Conservation (phyloP, 768 basidiomycete genomes). For the Pisolithus albus region DNA sequence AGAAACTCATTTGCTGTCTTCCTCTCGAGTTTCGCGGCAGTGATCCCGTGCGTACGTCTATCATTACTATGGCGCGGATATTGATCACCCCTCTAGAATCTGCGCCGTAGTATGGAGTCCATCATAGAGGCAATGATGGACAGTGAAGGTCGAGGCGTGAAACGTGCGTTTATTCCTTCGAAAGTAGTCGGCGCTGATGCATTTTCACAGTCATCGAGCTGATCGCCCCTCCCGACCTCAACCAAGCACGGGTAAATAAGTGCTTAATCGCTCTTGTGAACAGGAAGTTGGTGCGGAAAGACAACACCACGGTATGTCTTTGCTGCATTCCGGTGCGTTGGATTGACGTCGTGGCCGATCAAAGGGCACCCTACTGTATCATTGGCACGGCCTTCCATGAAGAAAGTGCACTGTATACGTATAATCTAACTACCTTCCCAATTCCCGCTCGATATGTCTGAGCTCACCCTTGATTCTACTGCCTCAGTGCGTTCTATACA, state of each 20-base stretch:
- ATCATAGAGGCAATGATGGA: slow-evolving; percentile 76
- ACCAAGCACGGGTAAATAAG: slow-evolving; percentile 88
- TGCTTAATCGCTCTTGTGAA: slow-evolving; percentile 88
- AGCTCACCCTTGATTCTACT: slow-evolving; percentile 79
- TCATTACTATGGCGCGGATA: background rate
- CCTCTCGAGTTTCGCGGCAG: slow-evolving; percentile 89
- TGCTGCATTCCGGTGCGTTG: background rate
- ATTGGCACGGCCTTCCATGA: slow-evolving; percentile 54
- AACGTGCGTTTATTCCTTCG: slow-evolving; percentile 38
- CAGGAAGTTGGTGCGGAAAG: slow-evolving; percentile 77
- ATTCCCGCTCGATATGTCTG: slow-evolving; percentile 68
- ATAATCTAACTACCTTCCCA: slow-evolving; percentile 37
- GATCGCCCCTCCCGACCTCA: slow-evolving; percentile 72
- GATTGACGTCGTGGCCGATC: background rate
- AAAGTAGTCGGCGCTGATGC: background rate
- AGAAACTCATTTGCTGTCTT: slow-evolving; percentile 65
- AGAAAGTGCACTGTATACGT: background rate
- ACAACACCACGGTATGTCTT: slow-evolving; percentile 49
- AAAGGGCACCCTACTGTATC: slow-evolving; percentile 62
- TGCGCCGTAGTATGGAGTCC: slow-evolving; percentile 72
- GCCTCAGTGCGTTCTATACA: slow-evolving; percentile 61
- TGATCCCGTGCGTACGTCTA: slow-evolving; percentile 59
- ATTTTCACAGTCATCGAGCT: slow-evolving; percentile 66
- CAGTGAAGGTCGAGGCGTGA: slow-evolving; percentile 51
- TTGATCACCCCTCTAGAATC: slow-evolving; percentile 36